Conservation (phyloP, 164 flowering plant genomes). For the Kalanchoe fedtschenkoi region DNA sequence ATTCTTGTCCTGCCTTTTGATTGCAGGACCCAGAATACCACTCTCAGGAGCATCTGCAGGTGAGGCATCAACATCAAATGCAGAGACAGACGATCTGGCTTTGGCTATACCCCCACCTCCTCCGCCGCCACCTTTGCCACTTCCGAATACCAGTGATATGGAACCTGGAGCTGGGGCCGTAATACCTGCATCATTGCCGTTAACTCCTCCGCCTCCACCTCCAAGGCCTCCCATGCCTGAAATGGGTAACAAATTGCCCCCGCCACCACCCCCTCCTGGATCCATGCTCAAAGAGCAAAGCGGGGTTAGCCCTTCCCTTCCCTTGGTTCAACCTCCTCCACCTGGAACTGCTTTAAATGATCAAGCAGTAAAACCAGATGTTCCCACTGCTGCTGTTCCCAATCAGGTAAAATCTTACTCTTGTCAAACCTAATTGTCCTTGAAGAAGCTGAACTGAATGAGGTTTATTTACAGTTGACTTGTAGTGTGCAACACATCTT, state of each 20-base stretch:
- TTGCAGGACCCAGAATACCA: slow-evolving; percentile 73
- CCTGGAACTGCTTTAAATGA: slow-evolving; percentile 47
- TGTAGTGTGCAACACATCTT: neutral
- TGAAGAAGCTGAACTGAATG: neutral
- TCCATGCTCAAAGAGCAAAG: slow-evolving; percentile 61
- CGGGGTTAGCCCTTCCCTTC: slow-evolving; percentile 30
- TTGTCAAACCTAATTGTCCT: too few species aligned
- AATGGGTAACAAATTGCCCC: slow-evolving; percentile 37
- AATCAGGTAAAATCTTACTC: slow-evolving; percentile 26
- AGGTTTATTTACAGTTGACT: neutral
- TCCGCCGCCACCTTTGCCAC: slow-evolving; percentile 80
- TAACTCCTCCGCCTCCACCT: slow-evolving; percentile 85
- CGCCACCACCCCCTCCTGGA: slow-evolving; percentile 78
- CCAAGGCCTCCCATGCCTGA: slow-evolving; percentile 62
- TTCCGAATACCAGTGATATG: slow-evolving; percentile 41
- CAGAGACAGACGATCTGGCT: slow-evolving; percentile 51
- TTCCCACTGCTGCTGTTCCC: slow-evolving; percentile 20
- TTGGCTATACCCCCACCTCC: slow-evolving; percentile 62
- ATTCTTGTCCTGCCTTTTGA: neutral
- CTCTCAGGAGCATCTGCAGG: slow-evolving; percentile 46
- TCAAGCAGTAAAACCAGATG: slow-evolving; percentile 29
- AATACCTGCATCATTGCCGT: slow-evolving; percentile 32
- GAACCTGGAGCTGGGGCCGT: slow-evolving; percentile 35
- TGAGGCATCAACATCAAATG: slow-evolving; percentile 53
- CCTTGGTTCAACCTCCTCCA: slow-evolving; percentile 65